A percentile compares a stretch with the other conserved stretches of the same genome.
phyloP scores from a whole-genome alignment of 2,329 filamentous ascomycete genomes.

The Alternaria hordeiaustralica region DNA sequence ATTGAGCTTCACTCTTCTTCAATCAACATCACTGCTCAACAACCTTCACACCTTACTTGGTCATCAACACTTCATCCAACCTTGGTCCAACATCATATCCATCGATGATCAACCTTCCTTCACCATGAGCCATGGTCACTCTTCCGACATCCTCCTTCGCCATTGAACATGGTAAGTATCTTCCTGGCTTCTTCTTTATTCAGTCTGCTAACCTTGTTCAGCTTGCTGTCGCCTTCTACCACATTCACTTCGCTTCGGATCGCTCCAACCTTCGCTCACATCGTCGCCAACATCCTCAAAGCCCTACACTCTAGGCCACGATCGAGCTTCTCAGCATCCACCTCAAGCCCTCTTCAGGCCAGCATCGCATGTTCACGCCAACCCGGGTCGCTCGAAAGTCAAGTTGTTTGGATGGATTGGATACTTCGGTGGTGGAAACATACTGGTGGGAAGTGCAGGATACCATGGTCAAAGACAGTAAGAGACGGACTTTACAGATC shows the following conservation, averaged over 20 bases:
- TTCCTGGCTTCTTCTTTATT: not conserved
- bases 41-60: not conserved
- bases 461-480: conserved; percentile 5
- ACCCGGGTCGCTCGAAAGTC: not conserved
- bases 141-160: not conserved
- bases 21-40: conserved; percentile 1
- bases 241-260: not conserved
- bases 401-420: not conserved
- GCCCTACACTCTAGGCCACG: not conserved
- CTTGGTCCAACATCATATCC: conserved; percentile 6
- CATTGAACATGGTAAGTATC: conserved; percentile 11
- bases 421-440: conserved; percentile 1
- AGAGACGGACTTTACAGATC: not conserved
- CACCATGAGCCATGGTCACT: conserved; percentile 6
- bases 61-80: conserved; percentile 2
- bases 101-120: conserved; percentile 4
- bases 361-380: conserved; percentile 10
- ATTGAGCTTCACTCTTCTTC: not conserved
- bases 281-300: not conserved
- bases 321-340: not conserved
- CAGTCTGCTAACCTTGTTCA: conserved; percentile 3
- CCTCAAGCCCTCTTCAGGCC: conserved; percentile 2
- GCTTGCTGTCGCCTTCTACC: not conserved
- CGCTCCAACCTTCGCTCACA: not conserved
- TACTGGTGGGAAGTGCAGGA: conserved; percentile 8